A percentile compares a stretch with the other conserved stretches of the same genome.
phyloP scores from a whole-genome alignment of 78 protist genomes.

The Blattamonas nauphoetae region DNA sequence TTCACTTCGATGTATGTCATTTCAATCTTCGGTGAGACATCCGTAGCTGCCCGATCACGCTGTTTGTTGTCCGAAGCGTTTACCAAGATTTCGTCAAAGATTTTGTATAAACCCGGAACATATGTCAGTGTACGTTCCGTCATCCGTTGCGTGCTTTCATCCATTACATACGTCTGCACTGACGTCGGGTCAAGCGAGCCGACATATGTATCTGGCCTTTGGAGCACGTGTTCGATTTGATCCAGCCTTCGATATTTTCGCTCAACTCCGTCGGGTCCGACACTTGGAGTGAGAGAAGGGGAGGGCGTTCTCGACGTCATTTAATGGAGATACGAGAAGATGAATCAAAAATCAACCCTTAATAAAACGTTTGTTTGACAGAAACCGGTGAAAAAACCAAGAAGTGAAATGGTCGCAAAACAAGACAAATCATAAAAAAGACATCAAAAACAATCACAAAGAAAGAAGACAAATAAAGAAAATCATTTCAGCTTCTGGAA shows the following conservation, averaged over 20 bases:
- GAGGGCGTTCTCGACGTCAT: no score
- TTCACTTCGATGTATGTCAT: constrained; percentile 63
- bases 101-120: constrained; percentile 90
- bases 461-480: no score
- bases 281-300: not conserved
- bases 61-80: constrained; percentile 96
- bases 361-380: no score
- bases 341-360: no score
- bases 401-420: no score
- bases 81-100: constrained; percentile 97
- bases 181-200: constrained; percentile 49
- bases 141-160: constrained; percentile 13
- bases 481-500: no score
- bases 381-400: no score
- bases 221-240: constrained; percentile 80
- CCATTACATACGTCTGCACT: constrained; percentile 17
- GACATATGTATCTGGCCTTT: constrained; percentile 93
- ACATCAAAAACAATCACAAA: no score
- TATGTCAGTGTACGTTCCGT: constrained; percentile 39
- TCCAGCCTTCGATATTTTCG: constrained; percentile 57
- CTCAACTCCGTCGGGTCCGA: no score
- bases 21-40: no score
- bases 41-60: constrained; percentile 64
- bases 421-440: no score
- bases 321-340: no score